Conservation (phyloP, 1,284 basidiomycete genomes). For the Leccinum griseonigrum region DNA sequence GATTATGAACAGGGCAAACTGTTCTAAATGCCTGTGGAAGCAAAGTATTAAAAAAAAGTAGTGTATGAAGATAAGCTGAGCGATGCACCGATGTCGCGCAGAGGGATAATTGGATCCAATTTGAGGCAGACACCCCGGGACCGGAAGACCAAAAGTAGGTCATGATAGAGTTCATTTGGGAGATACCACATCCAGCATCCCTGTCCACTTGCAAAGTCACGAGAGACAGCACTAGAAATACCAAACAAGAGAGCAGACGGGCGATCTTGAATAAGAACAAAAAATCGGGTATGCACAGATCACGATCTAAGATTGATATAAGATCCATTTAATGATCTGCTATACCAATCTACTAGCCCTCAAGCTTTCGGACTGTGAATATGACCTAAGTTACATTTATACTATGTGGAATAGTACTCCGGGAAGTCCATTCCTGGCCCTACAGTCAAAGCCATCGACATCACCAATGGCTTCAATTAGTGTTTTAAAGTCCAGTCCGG, state of each 20-base stretch:
- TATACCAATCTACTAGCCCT: too few relatives aligned
- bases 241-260: slow-evolving; percentile 1
- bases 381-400: too few relatives aligned
- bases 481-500: too few relatives aligned
- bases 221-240: background rate
- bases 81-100: slow-evolving; percentile 1
- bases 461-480: too few relatives aligned
- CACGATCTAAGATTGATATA: too few relatives aligned
- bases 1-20: background rate
- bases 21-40: background rate
- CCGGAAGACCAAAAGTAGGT: background rate
- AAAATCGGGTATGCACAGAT: too few relatives aligned
- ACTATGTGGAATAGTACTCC: too few relatives aligned
- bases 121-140: background rate
- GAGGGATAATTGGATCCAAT: background rate
- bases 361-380: too few relatives aligned
- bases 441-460: too few relatives aligned
- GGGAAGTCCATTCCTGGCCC: too few relatives aligned
- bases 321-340: too few relatives aligned
- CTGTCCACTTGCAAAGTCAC: background rate
- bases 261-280: background rate
- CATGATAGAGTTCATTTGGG: background rate
- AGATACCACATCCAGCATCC: background rate
- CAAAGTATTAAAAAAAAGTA: background rate
- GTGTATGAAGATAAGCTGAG: background rate